Evolutionary conservation across 352 stramenopile species (phyloP).

Genomic region (Thraustochytrium sp.): DNA sequence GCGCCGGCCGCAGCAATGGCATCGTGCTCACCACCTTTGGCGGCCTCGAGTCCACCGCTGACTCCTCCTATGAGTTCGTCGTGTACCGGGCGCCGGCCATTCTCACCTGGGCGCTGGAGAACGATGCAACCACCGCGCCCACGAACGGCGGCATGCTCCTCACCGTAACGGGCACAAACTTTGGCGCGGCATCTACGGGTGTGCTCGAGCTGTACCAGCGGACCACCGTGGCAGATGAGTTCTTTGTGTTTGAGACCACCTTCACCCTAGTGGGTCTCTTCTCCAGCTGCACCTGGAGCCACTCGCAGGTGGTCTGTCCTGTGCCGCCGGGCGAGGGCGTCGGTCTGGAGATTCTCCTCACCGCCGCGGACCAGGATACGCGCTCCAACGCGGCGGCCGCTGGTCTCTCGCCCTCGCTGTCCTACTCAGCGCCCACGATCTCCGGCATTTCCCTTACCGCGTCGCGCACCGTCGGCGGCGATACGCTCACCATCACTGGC

Average conservation of each 20-base stretch:
- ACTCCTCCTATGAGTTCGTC: slow-evolving; percentile 29
- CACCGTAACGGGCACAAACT: slow-evolving; percentile 11
- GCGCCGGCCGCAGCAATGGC: not conserved
- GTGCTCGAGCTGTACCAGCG: not conserved
- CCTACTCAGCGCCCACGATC: not conserved
- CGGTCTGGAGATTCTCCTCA: not conserved
- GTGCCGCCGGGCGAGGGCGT: slow-evolving; percentile 24
- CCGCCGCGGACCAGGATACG: not conserved
- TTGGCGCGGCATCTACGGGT: not conserved
- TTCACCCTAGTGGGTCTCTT: not conserved
- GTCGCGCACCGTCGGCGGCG: not conserved
- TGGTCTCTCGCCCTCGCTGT: not conserved
- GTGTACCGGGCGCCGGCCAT: not conserved
- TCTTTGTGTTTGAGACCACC: not conserved
- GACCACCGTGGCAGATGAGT: not conserved
- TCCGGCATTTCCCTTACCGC: not conserved
- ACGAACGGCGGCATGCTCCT: not conserved
- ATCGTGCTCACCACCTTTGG: not conserved
- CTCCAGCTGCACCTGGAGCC: not conserved
- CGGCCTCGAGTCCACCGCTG: not conserved
- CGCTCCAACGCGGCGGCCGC: not conserved
- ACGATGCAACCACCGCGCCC: not conserved
- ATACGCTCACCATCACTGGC: not conserved
- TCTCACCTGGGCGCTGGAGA: not conserved
- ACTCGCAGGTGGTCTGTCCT: not conserved